A percentile compares a stretch with the other conserved stretches of the same genome.
These are phyloP conservation scores for Mucor indicus DNA, from an alignment of 371 early-diverging fungal species.

Conservation along the genomic window DNA sequence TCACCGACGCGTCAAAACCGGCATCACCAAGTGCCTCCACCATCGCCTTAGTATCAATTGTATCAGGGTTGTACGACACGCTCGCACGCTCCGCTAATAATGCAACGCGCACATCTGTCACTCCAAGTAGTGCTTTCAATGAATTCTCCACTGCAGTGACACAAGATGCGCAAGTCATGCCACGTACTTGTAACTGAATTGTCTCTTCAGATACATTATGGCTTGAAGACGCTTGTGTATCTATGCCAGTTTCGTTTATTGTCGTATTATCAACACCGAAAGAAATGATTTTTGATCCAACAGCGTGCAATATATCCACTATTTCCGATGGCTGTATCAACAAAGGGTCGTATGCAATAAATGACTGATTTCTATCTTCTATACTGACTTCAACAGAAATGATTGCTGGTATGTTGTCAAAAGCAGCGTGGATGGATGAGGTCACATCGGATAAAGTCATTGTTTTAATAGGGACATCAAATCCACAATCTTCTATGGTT, in stretches of 20 bases:
- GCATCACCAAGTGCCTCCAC: conserved; percentile 68
- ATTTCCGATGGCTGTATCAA: conserved; percentile 31
- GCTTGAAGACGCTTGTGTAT: conserved; percentile 78
- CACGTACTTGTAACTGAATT: conserved; percentile 26
- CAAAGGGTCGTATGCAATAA: conserved; percentile 21
- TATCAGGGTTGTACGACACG: not conserved
- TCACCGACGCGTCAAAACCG: conserved; percentile 75
- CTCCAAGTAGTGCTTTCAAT: conserved; percentile 49
- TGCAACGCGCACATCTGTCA: conserved; percentile 41
- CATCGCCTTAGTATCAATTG: conserved; percentile 26
- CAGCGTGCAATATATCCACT: no score
- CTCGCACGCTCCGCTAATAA: conserved; percentile 77
- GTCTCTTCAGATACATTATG: conserved; percentile 49
- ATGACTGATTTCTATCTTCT: conserved; percentile 43
- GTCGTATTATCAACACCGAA: conserved; percentile 18
- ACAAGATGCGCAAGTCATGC: conserved; percentile 91
- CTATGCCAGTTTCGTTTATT: conserved; percentile 1
- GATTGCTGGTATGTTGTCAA: conserved; percentile 14
- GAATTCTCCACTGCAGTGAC: conserved; percentile 74
- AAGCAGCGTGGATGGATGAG: conserved; percentile 55
- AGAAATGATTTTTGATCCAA: no score
- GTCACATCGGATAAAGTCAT: conserved; percentile 74
- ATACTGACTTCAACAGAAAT: conserved; percentile 38
- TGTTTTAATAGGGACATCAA: conserved; percentile 19
- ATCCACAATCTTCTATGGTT: conserved; percentile 38